Percentiles rank a stretch among this genome's conserved stretches.
Evolutionary conservation across 805 yeast genomes (phyloP).

Genomic region (Suhomyces sp.): DNA sequence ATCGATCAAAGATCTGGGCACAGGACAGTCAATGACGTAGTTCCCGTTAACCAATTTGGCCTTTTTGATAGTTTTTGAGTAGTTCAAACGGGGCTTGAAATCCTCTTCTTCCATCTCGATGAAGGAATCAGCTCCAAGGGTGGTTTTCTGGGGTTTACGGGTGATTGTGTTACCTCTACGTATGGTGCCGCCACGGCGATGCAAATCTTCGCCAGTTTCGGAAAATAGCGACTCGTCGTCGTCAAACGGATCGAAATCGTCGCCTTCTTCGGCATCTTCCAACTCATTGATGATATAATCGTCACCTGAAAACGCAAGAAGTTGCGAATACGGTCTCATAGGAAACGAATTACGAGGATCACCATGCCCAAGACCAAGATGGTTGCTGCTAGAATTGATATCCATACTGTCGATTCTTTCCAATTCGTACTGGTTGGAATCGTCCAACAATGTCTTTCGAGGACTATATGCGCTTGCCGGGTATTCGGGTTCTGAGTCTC

Average conservation of each 20-base stretch:
- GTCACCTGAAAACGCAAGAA: constrained; percentile 31
- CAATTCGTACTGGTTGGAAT: constrained; percentile 18
- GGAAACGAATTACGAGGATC: constrained; percentile 8
- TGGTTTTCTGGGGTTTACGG: constrained; percentile 10
- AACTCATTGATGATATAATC: constrained; percentile 39
- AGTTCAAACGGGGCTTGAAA: constrained; percentile 39
- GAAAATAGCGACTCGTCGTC: constrained; percentile 43
- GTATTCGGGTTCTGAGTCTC: constrained; percentile 29
- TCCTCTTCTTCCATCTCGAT: constrained; percentile 32
- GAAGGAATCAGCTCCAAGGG: constrained; percentile 2
- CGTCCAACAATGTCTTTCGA: constrained; percentile 16
- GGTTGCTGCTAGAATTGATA: constrained; percentile 1
- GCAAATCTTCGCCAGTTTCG: constrained; percentile 39
- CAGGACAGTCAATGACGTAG: constrained; percentile 44
- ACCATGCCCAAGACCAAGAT: not conserved
- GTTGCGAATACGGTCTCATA: constrained; percentile 21
- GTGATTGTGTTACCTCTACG: constrained; percentile 19
- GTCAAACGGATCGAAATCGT: constrained; percentile 41
- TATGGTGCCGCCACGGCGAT: constrained; percentile 31
- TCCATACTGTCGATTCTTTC: constrained; percentile 16
- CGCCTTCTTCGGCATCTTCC: constrained; percentile 37
- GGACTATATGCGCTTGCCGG: constrained; percentile 30
- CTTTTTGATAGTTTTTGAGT: constrained; percentile 41
- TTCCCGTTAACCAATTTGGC: constrained; percentile 55
- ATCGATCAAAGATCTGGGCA: constrained; percentile 35